A percentile compares a stretch with the other conserved stretches of the same genome.
Evolutionary conservation across 495 filamentous ascomycete species (phyloP).

Genomic region (Penicillium angulare): DNA sequence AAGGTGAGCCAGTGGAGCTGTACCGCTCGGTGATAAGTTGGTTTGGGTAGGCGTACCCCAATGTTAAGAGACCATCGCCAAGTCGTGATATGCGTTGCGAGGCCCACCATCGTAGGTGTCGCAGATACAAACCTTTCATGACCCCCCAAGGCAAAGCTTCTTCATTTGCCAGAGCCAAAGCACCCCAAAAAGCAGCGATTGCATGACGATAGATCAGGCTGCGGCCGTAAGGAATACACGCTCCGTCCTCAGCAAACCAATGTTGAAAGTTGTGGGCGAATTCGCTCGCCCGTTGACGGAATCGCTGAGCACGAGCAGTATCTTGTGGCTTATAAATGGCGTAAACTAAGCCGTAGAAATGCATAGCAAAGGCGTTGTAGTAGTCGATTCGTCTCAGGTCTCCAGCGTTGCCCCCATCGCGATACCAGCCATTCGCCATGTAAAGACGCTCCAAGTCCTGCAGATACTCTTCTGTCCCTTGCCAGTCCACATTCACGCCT

Average conservation of each 20-base stretch:
- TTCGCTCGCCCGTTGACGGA: no score
- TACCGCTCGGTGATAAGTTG: constrained; percentile 43
- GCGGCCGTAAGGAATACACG: neutral
- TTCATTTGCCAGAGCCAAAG: constrained; percentile 12
- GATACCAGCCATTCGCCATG: neutral
- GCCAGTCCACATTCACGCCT: constrained; percentile 1
- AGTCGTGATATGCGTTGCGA: constrained; percentile 70
- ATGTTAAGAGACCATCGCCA: constrained; percentile 66
- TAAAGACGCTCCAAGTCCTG: constrained; percentile 5
- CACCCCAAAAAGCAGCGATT: neutral
- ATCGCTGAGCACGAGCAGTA: no score
- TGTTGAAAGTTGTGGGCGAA: no score
- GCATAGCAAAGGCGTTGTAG: no score
- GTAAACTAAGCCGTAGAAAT: no score
- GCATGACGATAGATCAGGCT: neutral
- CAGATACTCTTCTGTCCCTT: no score
- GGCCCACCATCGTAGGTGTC: constrained; percentile 77
- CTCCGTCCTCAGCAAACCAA: no score
- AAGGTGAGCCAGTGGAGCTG: neutral
- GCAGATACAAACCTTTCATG: constrained; percentile 69
- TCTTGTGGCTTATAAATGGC: no score
- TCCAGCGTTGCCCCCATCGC: constrained; percentile 3
- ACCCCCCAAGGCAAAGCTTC: constrained; percentile 68
- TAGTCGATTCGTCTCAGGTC: neutral
- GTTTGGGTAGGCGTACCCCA: constrained; percentile 77